These are phyloP conservation scores for Leishmania tarentolae DNA, from an alignment of 208 protist genomes.

Conservation along the genomic window DNA sequence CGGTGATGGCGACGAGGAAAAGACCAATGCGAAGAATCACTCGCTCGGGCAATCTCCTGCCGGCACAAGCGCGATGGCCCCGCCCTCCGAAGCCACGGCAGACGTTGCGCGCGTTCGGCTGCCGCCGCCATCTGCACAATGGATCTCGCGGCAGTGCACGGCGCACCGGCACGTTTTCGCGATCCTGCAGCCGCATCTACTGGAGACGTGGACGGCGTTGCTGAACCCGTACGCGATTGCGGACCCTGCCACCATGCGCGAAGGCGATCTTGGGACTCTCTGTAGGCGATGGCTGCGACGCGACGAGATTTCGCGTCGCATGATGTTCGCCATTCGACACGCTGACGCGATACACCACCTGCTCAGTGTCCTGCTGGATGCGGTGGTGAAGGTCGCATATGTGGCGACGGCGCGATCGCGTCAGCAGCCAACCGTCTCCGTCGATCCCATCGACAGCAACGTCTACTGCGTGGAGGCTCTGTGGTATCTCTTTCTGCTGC, in stretches of 20 bases:
- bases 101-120: conserved; percentile 6
- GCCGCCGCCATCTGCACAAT: conserved; percentile 41
- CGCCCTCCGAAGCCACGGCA: conserved; percentile 1
- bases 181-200: conserved; percentile 20
- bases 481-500: conserved; percentile 54
- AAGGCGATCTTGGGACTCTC: conserved; percentile 1
- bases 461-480: conserved; percentile 35
- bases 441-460: conserved; percentile 12
- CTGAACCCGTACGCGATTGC: conserved; percentile 22
- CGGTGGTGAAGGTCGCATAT: conserved; percentile 56
- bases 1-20: neutral
- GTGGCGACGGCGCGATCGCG: conserved; percentile 27
- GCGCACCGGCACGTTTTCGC: conserved; percentile 47
- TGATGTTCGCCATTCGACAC: conserved; percentile 78
- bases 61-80: neutral
- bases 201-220: conserved; percentile 18
- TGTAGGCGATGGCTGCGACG: conserved; percentile 21
- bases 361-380: conserved; percentile 75
- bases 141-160: conserved; percentile 58
- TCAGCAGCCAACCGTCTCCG: neutral
- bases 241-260: neutral
- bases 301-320: conserved; percentile 51
- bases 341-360: conserved; percentile 52
- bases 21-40: neutral
- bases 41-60: neutral